Base-by-base conservation (phyloP, 2,329 filamentous ascomycete species). In the Herpotrichia juniperi region DNA sequence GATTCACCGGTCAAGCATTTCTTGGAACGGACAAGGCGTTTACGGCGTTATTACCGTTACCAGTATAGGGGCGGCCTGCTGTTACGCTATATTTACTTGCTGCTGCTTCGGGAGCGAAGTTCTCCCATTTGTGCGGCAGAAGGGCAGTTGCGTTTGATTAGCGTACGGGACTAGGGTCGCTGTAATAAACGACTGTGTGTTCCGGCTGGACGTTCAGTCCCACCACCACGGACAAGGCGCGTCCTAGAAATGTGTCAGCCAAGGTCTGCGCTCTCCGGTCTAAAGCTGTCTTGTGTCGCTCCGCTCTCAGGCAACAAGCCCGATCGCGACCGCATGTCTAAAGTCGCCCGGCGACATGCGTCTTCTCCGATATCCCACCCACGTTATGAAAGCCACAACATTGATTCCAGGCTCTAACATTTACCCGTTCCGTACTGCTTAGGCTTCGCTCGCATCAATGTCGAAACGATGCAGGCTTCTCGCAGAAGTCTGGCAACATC, bases 401-500 rank as follows among this genome's bases (percentile, higher is more conserved):
- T 50, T 51, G 42, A 42, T 53, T 37, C 34, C 56, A 53, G 54
- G 47, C 50, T 50, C 45, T 47, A 16, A 45, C 43, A 50, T 62
- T 54, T 53, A 28, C 50, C 57, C 53, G 48, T 49, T 44, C 35
- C 34, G 51, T 22, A 40, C 48, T 54, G 51, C 46, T 56, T 46
- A 48, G 46, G 48, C 47, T 42, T 43, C 30, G 16, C 46, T 47
- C 53, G 57, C 59, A 53, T 59, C 58, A 48, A 63, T 64, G 62
- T 64, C 57, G 50, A 24, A 46, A 26, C 53, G 53, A 57, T 69
- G 73, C 59, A 64, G 53, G 51, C 63, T 64, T 37, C 64, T 73
- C 57, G 68, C 69, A 46, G 65, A 67, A 54, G 68, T 71, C 48
- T 74, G 69, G 69, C 63, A 68, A 56, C 63, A 68, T 48, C 62